Evolutionary conservation across 176 grass and related monocot genomes (phyloP).

Genomic region (sorghum (Sorghum bicolor)): DNA sequence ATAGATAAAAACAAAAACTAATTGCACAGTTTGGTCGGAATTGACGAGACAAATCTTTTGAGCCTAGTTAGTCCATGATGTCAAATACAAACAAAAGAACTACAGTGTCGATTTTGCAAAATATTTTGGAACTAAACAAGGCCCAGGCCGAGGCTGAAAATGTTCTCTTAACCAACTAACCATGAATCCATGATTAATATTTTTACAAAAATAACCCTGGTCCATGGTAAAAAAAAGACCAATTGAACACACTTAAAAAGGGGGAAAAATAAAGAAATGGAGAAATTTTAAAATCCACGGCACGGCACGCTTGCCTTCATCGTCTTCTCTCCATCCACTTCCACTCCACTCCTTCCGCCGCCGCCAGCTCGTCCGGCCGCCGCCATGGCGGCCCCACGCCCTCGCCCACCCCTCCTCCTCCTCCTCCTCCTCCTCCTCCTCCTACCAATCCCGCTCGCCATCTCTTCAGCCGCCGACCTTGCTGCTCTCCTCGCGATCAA

Average conservation of each 20-base stretch:
- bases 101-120: too few species aligned
- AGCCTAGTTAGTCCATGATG: too few species aligned
- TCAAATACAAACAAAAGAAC: too few species aligned
- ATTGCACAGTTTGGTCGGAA: too few species aligned
- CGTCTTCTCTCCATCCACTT: conserved; percentile 4
- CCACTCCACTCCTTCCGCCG: neutral
- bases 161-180: too few species aligned
- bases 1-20: too few species aligned
- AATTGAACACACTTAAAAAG: neutral
- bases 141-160: too few species aligned
- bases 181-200: too few species aligned
- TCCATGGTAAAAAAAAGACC: neutral
- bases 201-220: neutral
- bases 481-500: conserved; percentile 49
- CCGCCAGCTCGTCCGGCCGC: neutral
- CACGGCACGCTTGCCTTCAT: neutral
- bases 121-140: too few species aligned
- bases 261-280: neutral
- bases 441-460: neutral
- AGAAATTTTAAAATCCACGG: conserved; percentile 5
- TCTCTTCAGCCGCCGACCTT: conserved; percentile 11
- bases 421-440: neutral
- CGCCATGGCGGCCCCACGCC: conserved; percentile 31
- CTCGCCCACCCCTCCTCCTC: neutral
- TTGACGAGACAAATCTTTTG: too few species aligned